phyloP scores from a whole-genome alignment of 495 filamentous ascomycete species.

The Neurospora sp. region DNA sequence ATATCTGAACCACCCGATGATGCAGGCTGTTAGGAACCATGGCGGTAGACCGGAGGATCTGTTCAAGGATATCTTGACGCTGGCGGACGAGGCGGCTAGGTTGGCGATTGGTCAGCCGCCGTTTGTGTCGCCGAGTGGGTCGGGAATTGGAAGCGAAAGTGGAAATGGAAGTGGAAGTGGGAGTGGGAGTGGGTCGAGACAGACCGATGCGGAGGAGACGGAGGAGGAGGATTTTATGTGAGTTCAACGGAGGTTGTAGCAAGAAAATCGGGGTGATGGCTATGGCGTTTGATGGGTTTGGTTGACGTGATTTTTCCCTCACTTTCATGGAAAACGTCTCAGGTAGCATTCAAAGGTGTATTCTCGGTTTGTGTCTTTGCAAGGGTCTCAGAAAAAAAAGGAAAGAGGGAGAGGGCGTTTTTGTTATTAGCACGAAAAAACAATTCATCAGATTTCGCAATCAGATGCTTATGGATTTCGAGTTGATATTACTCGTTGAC shows the following conservation, averaged over 20 bases:
- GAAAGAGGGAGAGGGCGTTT: too few species aligned
- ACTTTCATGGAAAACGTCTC: not conserved
- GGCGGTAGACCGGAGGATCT: constrained; percentile 22
- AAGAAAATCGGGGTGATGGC: not conserved
- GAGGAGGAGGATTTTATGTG: constrained; percentile 39
- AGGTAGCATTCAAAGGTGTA: not conserved
- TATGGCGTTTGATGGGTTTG: not conserved
- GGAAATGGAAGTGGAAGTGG: not conserved
- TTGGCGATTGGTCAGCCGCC: constrained; percentile 14
- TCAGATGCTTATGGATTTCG: too few species aligned
- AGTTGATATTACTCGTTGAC: too few species aligned
- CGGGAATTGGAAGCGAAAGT: not conserved
- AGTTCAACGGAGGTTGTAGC: not conserved
- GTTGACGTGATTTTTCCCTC: not conserved
- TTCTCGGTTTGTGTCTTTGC: not conserved
- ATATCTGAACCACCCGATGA: not conserved
- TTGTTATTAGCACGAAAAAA: not conserved
- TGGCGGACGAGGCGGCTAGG: constrained; percentile 29
- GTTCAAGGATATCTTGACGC: constrained; percentile 30
- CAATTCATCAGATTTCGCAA: not conserved
- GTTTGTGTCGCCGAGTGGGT: not conserved
- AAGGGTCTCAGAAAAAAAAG: too few species aligned
- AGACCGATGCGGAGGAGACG: constrained; percentile 30
- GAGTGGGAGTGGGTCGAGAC: not conserved
- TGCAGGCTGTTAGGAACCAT: not conserved